phyloP scores from a whole-genome alignment of 176 grass and related monocot genomes.

The Hyparrhenia diplandra region DNA sequence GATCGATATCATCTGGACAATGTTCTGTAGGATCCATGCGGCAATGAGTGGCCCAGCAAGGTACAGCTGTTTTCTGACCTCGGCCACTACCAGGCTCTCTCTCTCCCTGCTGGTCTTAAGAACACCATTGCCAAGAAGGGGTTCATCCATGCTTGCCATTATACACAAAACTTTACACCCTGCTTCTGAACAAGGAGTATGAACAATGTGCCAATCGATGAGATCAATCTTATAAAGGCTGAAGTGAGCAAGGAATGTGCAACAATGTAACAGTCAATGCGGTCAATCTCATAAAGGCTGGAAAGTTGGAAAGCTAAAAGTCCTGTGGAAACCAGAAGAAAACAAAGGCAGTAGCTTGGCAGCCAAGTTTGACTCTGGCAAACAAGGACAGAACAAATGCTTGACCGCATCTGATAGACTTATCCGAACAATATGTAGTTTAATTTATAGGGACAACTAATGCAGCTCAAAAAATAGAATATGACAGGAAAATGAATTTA shows the following conservation, averaged over 20 bases:
- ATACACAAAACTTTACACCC: background rate
- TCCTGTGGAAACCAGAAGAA: constrained; percentile 5
- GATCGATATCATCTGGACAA: constrained; percentile 46
- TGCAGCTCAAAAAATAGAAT: background rate
- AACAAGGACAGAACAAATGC: background rate
- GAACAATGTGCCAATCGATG: background rate
- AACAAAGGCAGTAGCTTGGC: constrained; percentile 18
- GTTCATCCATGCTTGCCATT: constrained; percentile 26
- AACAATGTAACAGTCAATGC: background rate
- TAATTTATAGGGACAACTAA: background rate
- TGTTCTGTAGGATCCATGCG: constrained; percentile 41
- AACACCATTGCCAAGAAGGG: constrained; percentile 24
- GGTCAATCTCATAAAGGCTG: background rate
- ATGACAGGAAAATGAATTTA: background rate
- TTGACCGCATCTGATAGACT: background rate
- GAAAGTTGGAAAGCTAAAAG: background rate
- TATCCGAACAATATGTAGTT: background rate
- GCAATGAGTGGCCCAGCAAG: constrained; percentile 43
- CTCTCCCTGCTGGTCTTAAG: constrained; percentile 9
- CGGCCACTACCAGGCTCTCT: constrained; percentile 8
- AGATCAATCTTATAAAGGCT: background rate
- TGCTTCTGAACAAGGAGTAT: background rate
- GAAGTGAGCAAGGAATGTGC: background rate
- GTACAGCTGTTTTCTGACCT: constrained; percentile 44
- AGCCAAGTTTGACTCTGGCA: constrained; percentile 11